Evolutionary conservation across 2,329 filamentous ascomycete genomes (phyloP).

Genomic region (Pseudogymnoascus sp.): DNA sequence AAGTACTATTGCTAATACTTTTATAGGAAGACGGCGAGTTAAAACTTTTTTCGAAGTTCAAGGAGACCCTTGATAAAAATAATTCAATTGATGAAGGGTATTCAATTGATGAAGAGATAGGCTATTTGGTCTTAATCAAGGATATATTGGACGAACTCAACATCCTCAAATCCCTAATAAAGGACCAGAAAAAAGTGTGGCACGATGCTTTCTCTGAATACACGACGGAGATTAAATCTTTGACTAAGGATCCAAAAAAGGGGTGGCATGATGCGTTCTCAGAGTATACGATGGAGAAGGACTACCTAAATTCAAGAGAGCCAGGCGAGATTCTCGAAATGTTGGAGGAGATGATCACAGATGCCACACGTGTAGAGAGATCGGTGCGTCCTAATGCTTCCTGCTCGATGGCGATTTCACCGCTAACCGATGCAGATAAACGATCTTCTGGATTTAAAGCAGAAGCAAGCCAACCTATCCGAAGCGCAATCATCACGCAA

Average conservation of each 20-base stretch:
- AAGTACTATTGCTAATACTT: not conserved
- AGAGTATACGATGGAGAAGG: constrained; percentile 11
- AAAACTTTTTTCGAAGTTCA: not conserved
- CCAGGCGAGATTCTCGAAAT: constrained; percentile 13
- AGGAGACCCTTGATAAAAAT: not conserved
- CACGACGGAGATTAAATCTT: constrained; percentile 12
- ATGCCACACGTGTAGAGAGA: constrained; percentile 16
- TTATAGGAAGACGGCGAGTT: not conserved
- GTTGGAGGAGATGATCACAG: constrained; percentile 14
- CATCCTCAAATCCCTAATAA: constrained; percentile 3
- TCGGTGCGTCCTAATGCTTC: not conserved
- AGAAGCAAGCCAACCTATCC: constrained; percentile 41
- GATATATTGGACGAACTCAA: constrained; percentile 21
- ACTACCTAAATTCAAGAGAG: constrained; percentile 2
- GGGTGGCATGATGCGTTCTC: constrained; percentile 15
- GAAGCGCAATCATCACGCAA: constrained; percentile 38
- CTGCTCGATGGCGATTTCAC: not conserved
- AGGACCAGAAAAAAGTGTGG: constrained; percentile 1
- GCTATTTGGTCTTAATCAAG: constrained; percentile 14
- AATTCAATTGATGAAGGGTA: not conserved
- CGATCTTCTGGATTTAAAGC: constrained; percentile 39
- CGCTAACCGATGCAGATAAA: constrained; percentile 13
- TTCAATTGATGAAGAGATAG: not conserved
- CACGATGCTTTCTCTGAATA: not conserved
- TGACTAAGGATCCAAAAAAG: constrained; percentile 16